Conservation (phyloP, 1,139 yeast species). For the Pneumocystis jirovecii region DNA sequence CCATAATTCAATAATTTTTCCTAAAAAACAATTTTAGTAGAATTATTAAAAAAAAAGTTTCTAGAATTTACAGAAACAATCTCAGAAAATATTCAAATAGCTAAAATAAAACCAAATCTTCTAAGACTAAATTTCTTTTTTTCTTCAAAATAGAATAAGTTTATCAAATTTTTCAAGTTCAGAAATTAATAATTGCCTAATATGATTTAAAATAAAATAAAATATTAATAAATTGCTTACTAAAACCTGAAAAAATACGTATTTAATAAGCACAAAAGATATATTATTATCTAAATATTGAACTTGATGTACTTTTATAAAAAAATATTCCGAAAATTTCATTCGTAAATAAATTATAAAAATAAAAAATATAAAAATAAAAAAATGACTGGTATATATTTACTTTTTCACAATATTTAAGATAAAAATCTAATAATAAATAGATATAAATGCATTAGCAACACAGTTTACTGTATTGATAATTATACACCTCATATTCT, state of each 20-base stretch:
- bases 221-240: neutral
- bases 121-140: neutral
- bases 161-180: neutral
- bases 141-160: neutral
- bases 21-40: neutral
- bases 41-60: neutral
- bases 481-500: slow-evolving; percentile 27
- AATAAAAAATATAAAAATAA: neutral
- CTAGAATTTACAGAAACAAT: neutral
- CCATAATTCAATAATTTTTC: neutral
- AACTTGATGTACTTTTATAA: neutral
- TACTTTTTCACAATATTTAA: neutral
- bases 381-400: neutral
- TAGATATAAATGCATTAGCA: slow-evolving; percentile 2
- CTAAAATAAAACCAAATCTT: neutral
- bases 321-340: neutral
- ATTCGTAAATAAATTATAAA: neutral
- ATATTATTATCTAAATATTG: neutral
- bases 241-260: neutral
- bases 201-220: neutral
- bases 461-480: slow-evolving; percentile 6
- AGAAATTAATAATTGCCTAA: neutral
- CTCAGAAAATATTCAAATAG: neutral
- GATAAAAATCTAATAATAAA: neutral
- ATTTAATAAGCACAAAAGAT: neutral